Evolutionary conservation across 73 alveolate genomes (phyloP).

Genomic region (Tetrahymena thermophila): DNA sequence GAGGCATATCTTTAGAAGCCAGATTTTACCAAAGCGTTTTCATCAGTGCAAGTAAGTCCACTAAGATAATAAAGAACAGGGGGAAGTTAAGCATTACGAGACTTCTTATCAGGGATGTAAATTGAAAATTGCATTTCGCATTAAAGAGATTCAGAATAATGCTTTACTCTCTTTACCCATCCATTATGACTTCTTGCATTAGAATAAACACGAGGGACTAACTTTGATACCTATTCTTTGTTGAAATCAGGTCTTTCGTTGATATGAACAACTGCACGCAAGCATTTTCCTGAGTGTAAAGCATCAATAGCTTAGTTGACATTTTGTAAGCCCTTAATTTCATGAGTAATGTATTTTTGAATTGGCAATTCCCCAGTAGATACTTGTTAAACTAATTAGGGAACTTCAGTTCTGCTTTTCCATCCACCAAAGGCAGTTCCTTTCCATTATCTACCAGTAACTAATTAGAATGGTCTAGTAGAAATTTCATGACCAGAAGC

Average conservation of each 20-base stretch:
- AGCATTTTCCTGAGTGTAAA: constrained; percentile 58
- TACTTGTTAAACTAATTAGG: constrained; percentile 53
- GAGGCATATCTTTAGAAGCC: constrained; percentile 45
- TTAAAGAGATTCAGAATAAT: not conserved
- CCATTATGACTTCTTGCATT: not conserved
- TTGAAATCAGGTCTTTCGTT: not conserved
- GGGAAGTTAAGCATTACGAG: not conserved
- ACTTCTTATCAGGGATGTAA: not conserved
- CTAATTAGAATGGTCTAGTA: constrained; percentile 71
- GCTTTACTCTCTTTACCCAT: not conserved
- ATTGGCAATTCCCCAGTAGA: constrained; percentile 60
- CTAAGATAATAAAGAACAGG: constrained; percentile 50
- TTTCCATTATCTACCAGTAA: constrained; percentile 76
- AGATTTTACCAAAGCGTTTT: constrained; percentile 39
- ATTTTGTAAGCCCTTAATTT: constrained; percentile 49
- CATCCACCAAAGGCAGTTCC: constrained; percentile 92
- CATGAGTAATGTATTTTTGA: constrained; percentile 71
- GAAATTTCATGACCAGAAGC: constrained; percentile 77
- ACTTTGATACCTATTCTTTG: not conserved
- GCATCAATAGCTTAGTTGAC: constrained; percentile 62
- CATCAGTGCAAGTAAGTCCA: constrained; percentile 61
- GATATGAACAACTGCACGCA: constrained; percentile 50
- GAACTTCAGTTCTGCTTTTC: constrained; percentile 76
- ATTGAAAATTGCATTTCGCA: not conserved
- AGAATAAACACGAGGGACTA: not conserved